These are phyloP conservation scores for Hortaea sp. DNA, from an alignment of 2,329 filamentous ascomycete species.

Conservation along the genomic window DNA sequence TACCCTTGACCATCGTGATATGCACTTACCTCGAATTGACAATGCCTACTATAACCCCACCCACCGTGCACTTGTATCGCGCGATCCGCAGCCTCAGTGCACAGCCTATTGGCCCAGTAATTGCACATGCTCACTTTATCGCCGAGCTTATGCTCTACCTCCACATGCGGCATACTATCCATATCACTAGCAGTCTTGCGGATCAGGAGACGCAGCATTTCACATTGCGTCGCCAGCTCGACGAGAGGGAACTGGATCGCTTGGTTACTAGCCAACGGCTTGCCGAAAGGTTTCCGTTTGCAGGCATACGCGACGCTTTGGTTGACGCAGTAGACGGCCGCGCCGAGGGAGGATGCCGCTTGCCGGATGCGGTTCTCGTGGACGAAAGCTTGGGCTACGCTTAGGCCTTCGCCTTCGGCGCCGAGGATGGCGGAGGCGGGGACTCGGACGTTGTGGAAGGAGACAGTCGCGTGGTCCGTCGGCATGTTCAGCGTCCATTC, in stretches of 20 bases:
- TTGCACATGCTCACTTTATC: slow-evolving; percentile 58
- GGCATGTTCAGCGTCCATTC: slow-evolving; percentile 60
- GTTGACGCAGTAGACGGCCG: slow-evolving; percentile 51
- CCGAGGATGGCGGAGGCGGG: slow-evolving; percentile 45
- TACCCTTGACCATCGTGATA: background rate
- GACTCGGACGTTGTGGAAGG: slow-evolving; percentile 47
- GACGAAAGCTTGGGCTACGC: slow-evolving; percentile 55
- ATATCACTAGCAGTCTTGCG: slow-evolving; percentile 52
- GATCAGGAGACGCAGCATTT: slow-evolving; percentile 53
- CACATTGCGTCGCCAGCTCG: slow-evolving; percentile 50
- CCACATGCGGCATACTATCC: slow-evolving; percentile 45
- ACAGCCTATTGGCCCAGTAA: slow-evolving; percentile 53
- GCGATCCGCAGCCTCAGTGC: slow-evolving; percentile 50
- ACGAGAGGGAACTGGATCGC: slow-evolving; percentile 56
- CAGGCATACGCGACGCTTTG: slow-evolving; percentile 48
- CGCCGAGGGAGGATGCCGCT: slow-evolving; percentile 50
- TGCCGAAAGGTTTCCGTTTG: slow-evolving; percentile 45
- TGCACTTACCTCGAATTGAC: slow-evolving; percentile 42
- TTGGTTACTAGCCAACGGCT: slow-evolving; percentile 49
- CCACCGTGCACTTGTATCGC: slow-evolving; percentile 55
- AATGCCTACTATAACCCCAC: slow-evolving; percentile 48
- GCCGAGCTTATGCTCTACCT: slow-evolving; percentile 49
- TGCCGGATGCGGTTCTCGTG: slow-evolving; percentile 58
- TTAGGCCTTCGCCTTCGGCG: slow-evolving; percentile 43
- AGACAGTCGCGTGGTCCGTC: slow-evolving; percentile 53